phyloP scores from a whole-genome alignment of 805 yeast genomes.

The Kuraishia piskuri region DNA sequence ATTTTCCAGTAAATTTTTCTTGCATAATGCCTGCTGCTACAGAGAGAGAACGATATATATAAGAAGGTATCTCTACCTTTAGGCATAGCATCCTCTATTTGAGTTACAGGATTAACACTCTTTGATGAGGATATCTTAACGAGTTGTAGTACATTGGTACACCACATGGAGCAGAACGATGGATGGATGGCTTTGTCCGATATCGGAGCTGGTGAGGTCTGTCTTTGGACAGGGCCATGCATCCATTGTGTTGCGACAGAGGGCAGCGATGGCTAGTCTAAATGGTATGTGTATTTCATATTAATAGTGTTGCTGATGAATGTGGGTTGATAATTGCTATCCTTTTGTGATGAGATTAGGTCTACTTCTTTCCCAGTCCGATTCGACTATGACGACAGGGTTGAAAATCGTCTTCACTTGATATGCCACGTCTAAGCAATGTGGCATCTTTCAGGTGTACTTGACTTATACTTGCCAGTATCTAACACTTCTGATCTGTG shows the following conservation, averaged over 20 bases:
- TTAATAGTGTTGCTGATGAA: background rate
- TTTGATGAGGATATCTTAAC: too few species aligned
- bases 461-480: conserved; percentile 86
- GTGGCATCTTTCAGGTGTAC: conserved; percentile 17
- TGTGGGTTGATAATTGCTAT: background rate
- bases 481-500: conserved; percentile 50
- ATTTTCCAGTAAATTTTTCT: background rate
- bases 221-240: background rate
- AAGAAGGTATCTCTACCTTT: background rate
- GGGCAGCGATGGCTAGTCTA: background rate
- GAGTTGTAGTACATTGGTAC: too few species aligned
- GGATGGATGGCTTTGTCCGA: background rate
- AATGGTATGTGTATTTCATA: background rate
- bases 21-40: background rate
- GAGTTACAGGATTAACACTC: too few species aligned
- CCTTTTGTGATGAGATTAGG: conserved; percentile 20
- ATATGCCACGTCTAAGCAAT: conserved; percentile 21
- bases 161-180: background rate
- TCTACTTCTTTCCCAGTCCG: conserved; percentile 87
- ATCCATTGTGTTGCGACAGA: background rate
- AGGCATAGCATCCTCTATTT: too few species aligned
- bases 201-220: too few species aligned
- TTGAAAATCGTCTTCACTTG: conserved; percentile 40
- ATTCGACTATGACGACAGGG: conserved; percentile 92
- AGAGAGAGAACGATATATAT: background rate